Conservation (phyloP, 139 green algal genomes). For the Chlorella sp. region DNA sequence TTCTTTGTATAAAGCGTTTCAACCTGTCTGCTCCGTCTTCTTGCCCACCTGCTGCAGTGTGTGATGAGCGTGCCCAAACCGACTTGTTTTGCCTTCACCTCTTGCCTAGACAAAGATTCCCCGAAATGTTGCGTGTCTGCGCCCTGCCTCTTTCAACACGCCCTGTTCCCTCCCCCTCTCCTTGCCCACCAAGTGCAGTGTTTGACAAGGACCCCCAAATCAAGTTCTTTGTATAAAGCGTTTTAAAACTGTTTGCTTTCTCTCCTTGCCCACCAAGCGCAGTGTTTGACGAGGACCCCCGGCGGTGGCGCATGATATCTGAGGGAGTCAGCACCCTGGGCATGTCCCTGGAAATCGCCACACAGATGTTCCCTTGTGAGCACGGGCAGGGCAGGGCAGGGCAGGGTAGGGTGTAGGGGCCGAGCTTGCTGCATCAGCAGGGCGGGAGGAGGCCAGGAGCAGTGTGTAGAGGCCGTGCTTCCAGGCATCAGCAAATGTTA, state of each 20-base stretch:
- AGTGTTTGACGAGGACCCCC: conserved; percentile 80
- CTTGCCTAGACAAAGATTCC: no score
- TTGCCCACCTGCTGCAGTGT: no score
- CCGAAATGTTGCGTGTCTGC: no score
- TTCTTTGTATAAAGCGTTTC: no score
- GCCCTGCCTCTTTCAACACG: no score
- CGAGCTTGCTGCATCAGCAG: neutral
- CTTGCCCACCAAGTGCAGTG: conserved; percentile 35
- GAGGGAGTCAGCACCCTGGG: conserved; percentile 67
- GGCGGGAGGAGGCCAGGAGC: no score
- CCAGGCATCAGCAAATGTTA: neutral
- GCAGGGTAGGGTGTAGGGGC: neutral
- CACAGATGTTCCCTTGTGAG: conserved; percentile 61
- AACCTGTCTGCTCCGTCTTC: no score
- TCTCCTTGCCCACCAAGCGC: neutral
- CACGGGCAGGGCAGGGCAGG: neutral
- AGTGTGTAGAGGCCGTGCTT: neutral
- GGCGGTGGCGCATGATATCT: conserved; percentile 79
- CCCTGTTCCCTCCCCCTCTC: no score
- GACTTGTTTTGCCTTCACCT: no score
- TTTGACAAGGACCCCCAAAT: conserved; percentile 81
- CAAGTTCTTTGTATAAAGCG: no score
- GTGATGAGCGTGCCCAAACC: no score
- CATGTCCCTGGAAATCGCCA: conserved; percentile 83
- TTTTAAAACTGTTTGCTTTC: no score